Conservation (phyloP, 2,329 filamentous ascomycete species). For the Neoascochyta sp. region DNA sequence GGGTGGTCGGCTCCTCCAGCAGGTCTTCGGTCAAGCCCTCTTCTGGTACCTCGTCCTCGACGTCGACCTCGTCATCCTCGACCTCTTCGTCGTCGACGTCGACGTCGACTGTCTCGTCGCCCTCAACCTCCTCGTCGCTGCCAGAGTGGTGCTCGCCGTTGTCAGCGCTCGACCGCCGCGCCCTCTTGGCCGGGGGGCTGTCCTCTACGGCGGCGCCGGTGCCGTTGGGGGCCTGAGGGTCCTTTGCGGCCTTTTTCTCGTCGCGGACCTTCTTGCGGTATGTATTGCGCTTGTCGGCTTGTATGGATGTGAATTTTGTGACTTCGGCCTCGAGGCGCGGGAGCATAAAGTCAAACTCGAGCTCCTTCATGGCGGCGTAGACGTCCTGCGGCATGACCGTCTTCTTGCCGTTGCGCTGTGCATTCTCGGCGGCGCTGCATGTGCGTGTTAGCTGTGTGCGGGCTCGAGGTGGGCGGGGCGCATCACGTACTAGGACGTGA, state of each 20-base stretch:
- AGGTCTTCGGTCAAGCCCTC: conserved; percentile 47
- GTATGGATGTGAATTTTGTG: conserved; percentile 69
- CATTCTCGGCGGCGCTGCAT: conserved; percentile 68
- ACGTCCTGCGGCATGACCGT: conserved; percentile 74
- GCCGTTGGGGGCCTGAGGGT: conserved; percentile 15
- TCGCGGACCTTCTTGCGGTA: conserved; percentile 68
- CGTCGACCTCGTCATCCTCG: conserved; percentile 49
- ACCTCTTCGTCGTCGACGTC: conserved; percentile 51
- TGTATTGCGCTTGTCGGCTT: conserved; percentile 69
- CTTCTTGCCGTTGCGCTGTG: conserved; percentile 65
- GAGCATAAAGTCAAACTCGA: conserved; percentile 70
- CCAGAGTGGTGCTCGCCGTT: conserved; percentile 43
- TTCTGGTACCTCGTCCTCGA: conserved; percentile 53
- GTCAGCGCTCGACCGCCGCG: conserved; percentile 37
- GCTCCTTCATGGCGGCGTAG: conserved; percentile 70
- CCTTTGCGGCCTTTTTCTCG: conserved; percentile 49
- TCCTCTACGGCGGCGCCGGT: conserved; percentile 22
- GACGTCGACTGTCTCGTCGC: conserved; percentile 38
- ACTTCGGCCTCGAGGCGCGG: conserved; percentile 71
- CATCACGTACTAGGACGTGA: conserved; percentile 65
- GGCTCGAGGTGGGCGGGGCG: not conserved
- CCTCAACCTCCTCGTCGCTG: conserved; percentile 37
- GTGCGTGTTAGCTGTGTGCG: not conserved
- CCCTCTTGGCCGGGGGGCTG: conserved; percentile 50
- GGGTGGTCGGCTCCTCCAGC: conserved; percentile 45